These are phyloP conservation scores for Barnettozyma siamensis DNA, from an alignment of 805 yeast genomes.

Conservation along the genomic window DNA sequence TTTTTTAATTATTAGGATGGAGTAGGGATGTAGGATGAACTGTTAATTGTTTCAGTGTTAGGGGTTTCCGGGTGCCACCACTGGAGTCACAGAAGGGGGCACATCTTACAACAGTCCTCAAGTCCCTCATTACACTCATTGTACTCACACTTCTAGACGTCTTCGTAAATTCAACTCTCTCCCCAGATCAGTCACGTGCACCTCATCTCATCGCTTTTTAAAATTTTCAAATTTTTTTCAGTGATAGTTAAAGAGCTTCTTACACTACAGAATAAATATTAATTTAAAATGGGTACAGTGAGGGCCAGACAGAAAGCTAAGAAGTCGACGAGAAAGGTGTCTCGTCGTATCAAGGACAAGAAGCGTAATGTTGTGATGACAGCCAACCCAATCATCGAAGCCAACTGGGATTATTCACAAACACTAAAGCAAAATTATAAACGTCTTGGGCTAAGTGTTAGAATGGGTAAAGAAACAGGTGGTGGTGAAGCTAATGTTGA, in stretches of 20 bases:
- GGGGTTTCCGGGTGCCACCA: no score
- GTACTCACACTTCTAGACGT: no score
- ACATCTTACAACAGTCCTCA: no score
- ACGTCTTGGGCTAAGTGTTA: conserved; percentile 67
- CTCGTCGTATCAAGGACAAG: conserved; percentile 66
- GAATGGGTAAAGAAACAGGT: conserved; percentile 67
- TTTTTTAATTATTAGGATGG: no score
- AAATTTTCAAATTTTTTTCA: background rate
- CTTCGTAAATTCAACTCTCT: no score
- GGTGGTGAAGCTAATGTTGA: conserved; percentile 65
- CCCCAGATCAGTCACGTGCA: no score
- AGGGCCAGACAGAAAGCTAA: conserved; percentile 82
- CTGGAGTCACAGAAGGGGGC: no score
- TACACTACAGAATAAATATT: no score
- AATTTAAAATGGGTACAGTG: conserved; percentile 54
- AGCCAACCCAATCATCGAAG: conserved; percentile 78
- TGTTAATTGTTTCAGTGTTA: no score
- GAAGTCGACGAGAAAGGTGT: conserved; percentile 61
- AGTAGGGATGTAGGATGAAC: no score
- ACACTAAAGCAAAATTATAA: conserved; percentile 86
- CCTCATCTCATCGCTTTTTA: background rate
- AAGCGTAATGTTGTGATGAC: conserved; percentile 60
- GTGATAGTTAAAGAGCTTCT: no score
- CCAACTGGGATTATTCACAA: conserved; percentile 79
- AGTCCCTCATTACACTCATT: no score